A percentile compares a stretch with the other conserved stretches of the same genome.
phyloP scores from a whole-genome alignment of 2,329 filamentous ascomycete genomes.

The Ceratocystis smalleyi region DNA sequence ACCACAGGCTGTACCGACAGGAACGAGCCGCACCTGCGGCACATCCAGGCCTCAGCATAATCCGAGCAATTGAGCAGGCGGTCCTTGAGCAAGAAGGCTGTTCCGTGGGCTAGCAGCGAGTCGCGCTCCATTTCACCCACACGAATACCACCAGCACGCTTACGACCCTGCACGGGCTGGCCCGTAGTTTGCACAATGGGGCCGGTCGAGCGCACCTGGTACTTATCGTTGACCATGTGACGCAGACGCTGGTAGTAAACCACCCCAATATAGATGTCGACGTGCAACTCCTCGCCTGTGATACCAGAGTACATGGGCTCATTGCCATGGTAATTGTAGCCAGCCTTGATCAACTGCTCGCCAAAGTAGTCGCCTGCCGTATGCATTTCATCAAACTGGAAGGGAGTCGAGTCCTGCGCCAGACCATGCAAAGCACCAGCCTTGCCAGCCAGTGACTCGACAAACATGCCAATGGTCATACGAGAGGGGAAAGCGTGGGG shows the following conservation, averaged over 20 bases:
- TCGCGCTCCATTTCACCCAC: constrained; percentile 99
- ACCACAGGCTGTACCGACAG: constrained; percentile 71
- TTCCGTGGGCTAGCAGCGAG: constrained; percentile 83
- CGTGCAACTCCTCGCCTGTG: constrained; percentile 82
- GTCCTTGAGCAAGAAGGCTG: constrained; percentile 87
- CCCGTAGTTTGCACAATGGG: constrained; percentile 81
- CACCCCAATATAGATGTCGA: constrained; percentile 90
- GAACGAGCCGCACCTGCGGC: constrained; percentile 78
- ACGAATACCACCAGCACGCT: constrained; percentile 94
- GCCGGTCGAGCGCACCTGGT: constrained; percentile 90
- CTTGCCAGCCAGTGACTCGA: constrained; percentile 93
- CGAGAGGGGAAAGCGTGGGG: constrained; percentile 97
- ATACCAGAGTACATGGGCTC: constrained; percentile 98
- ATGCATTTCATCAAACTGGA: constrained; percentile 83
- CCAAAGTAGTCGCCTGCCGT: constrained; percentile 91
- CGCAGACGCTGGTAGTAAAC: constrained; percentile 96
- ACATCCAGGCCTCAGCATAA: constrained; percentile 79
- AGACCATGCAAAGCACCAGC: constrained; percentile 84
- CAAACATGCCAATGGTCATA: constrained; percentile 99
- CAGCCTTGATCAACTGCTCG: constrained; percentile 83
- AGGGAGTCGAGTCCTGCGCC: constrained; percentile 91
- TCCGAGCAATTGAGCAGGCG: constrained; percentile 95
- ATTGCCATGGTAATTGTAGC: constrained; percentile 96
- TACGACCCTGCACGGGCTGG: constrained; percentile 92
- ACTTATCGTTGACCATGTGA: constrained; percentile 99